phyloP scores from a whole-genome alignment of 306 rosid genomes.

The Acacia crassicarpa region DNA sequence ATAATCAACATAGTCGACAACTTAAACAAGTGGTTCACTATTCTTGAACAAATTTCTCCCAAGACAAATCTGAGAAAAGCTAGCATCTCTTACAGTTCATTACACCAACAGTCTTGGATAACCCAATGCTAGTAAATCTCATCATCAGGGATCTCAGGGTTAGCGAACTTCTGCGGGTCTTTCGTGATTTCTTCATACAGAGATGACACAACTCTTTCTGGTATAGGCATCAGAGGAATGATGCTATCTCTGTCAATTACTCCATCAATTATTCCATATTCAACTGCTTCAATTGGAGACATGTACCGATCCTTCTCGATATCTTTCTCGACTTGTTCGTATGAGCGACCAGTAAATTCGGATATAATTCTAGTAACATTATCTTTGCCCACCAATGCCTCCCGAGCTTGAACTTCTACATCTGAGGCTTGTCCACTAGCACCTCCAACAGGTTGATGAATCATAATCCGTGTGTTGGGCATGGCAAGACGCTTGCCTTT shows the following conservation, averaged over 20 bases:
- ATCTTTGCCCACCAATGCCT: slow-evolving; percentile 78
- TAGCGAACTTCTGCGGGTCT: slow-evolving; percentile 67
- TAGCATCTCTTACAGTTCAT: neutral
- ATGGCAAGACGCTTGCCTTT: slow-evolving; percentile 97
- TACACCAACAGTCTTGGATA: slow-evolving; percentile 17
- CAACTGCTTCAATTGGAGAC: slow-evolving; percentile 97
- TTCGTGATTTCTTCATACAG: slow-evolving; percentile 51
- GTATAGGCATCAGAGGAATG: slow-evolving; percentile 80
- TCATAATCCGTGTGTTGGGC: slow-evolving; percentile 95
- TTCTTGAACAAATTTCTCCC: slow-evolving; percentile 21
- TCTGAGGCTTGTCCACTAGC: slow-evolving; percentile 97
- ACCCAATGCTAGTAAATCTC: slow-evolving; percentile 68
- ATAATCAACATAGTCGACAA: slow-evolving; percentile 19
- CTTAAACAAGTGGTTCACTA: slow-evolving; percentile 13
- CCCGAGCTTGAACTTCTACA: slow-evolving; percentile 92
- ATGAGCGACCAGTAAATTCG: slow-evolving; percentile 70
- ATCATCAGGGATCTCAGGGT: slow-evolving; percentile 83
- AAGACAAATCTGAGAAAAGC: neutral
- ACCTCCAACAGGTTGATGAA: slow-evolving; percentile 95
- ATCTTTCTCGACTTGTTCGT: slow-evolving; percentile 82
- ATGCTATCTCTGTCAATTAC: slow-evolving; percentile 83
- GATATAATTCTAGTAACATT: slow-evolving; percentile 72
- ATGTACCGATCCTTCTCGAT: slow-evolving; percentile 85
- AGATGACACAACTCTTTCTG: slow-evolving; percentile 64
- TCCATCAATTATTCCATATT: slow-evolving; percentile 89